Evolutionary conservation across 805 yeast species (phyloP).

Genomic region (Kregervanrija fluxuum): DNA sequence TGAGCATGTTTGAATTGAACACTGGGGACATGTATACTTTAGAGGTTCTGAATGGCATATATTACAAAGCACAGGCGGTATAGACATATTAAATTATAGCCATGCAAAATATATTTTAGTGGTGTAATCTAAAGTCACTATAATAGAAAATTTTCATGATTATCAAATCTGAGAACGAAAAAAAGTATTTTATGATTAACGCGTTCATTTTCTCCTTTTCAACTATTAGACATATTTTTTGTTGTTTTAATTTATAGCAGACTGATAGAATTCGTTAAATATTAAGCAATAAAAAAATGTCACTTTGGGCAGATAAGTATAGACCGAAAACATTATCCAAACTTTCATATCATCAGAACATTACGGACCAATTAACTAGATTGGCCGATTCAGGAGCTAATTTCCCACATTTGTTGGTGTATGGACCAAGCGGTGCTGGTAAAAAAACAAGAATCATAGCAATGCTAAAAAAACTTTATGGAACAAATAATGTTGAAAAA

Average conservation of each 20-base stretch:
- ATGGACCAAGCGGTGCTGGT: conserved; percentile 97
- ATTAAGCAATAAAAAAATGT: conserved; percentile 41
- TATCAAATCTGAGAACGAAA: neutral
- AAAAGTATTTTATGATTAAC: neutral
- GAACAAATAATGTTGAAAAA: conserved; percentile 64
- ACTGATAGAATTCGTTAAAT: no score
- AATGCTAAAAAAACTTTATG: conserved; percentile 71
- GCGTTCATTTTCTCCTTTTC: neutral
- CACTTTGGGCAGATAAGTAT: conserved; percentile 95
- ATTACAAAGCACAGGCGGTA: conserved; percentile 28
- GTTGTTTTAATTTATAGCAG: no score
- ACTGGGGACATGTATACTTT: conserved; percentile 80
- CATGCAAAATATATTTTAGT: no score
- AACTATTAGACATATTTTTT: neutral
- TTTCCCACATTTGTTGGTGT: conserved; percentile 85
- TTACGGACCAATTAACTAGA: conserved; percentile 50
- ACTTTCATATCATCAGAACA: conserved; percentile 58
- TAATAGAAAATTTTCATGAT: no score
- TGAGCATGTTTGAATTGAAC: conserved; percentile 61
- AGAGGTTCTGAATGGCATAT: conserved; percentile 36
- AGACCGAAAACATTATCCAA: conserved; percentile 65
- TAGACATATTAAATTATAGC: no score
- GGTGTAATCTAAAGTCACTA: no score
- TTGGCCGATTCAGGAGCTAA: conserved; percentile 57
- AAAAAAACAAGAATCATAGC: conserved; percentile 90